Conservation (phyloP, 805 yeast species). For the Ogataea paradorogensis region DNA sequence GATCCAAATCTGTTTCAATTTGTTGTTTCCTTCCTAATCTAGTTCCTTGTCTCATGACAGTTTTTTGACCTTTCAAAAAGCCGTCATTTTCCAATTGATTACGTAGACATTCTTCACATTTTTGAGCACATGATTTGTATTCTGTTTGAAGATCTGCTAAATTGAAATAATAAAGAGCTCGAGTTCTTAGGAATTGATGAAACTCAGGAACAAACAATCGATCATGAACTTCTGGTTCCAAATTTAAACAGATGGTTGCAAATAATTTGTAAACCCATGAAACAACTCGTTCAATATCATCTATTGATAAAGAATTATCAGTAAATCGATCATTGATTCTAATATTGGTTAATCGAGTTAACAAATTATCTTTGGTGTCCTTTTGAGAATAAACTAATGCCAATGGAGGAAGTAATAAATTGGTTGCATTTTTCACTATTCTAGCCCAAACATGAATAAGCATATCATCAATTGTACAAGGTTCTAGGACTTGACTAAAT, state of each 20-base stretch:
- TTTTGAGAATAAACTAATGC: slow-evolving; percentile 8
- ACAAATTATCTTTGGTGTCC: slow-evolving; percentile 4
- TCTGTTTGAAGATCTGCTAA: slow-evolving; percentile 13
- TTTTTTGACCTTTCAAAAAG: slow-evolving; percentile 7
- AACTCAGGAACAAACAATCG: slow-evolving; percentile 10
- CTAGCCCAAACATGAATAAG: slow-evolving; percentile 15
- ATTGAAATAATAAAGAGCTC: slow-evolving; percentile 9
- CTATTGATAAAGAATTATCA: slow-evolving; percentile 1
- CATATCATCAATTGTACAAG: slow-evolving; percentile 14
- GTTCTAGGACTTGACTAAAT: slow-evolving; percentile 11
- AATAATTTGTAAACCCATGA: slow-evolving; percentile 22
- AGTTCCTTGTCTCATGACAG: slow-evolving; percentile 22
- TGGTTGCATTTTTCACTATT: slow-evolving; percentile 11
- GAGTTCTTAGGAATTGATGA: slow-evolving; percentile 8
- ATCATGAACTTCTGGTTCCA: slow-evolving; percentile 6
- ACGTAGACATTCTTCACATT: slow-evolving; percentile 9
- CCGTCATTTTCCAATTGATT: slow-evolving; percentile 6
- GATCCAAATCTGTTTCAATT: slow-evolving; percentile 8
- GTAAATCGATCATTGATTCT: background rate
- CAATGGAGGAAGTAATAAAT: slow-evolving; percentile 17
- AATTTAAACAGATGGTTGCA: slow-evolving; percentile 5
- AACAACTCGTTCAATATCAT: slow-evolving; percentile 18
- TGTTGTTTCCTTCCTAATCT: slow-evolving; percentile 9
- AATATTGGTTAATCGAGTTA: slow-evolving; percentile 9
- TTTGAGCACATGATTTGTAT: slow-evolving; percentile 5